Evolutionary conservation across 2,329 filamentous ascomycete genomes (phyloP).

Genomic region (Fusarium virguliforme): DNA sequence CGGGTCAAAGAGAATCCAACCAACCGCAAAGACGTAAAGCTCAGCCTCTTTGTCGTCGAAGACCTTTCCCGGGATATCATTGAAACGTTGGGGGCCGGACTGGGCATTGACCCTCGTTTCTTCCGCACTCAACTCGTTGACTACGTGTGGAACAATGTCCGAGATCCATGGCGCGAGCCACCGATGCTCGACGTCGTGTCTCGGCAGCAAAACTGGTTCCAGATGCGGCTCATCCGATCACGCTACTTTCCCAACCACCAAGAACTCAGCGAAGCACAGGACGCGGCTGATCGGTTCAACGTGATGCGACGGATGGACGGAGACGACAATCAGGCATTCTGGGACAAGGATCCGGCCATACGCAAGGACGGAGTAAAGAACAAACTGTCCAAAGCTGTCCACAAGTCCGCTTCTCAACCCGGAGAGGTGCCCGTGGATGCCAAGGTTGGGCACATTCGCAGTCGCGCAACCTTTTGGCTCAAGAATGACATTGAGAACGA

Average conservation of each 20-base stretch:
- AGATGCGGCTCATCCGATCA: constrained; percentile 4
- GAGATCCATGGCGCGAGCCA: constrained; percentile 12
- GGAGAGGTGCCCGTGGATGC: neutral
- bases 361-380: neutral
- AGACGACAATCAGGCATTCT: constrained; percentile 12
- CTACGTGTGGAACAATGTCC: constrained; percentile 9
- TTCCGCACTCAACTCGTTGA: constrained; percentile 8
- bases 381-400: neutral
- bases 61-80: constrained; percentile 15
- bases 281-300: neutral
- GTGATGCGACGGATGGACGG: neutral
- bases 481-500: neutral
- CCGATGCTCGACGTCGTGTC: neutral
- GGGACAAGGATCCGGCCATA: neutral
- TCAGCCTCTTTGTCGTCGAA: constrained; percentile 13
- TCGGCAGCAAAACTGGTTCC: constrained; percentile 4
- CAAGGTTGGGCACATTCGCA: constrained; percentile 11
- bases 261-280: neutral
- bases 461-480: constrained; percentile 16
- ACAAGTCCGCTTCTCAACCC: neutral
- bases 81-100: constrained; percentile 3
- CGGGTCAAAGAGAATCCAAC: neutral
- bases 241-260: constrained; percentile 6
- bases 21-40: neutral
- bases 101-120: constrained; percentile 6